These are phyloP conservation scores for Lactifluus volemus DNA, from an alignment of 768 basidiomycete species.

Conservation along the genomic window DNA sequence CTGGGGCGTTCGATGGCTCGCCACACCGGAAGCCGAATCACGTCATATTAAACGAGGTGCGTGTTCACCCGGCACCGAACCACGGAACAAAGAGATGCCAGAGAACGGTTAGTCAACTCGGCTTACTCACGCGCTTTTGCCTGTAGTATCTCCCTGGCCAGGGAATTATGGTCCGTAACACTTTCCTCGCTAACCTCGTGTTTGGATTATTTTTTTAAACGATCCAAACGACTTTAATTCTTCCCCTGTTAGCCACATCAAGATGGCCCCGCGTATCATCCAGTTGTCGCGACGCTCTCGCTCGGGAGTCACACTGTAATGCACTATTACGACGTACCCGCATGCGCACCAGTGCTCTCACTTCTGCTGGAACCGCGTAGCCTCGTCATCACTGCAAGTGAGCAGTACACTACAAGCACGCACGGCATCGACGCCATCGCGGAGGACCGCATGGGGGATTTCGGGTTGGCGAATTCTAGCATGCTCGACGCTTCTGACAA, in stretches of 20 bases:
- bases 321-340: conserved; percentile 68
- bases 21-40: conserved; percentile 75
- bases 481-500: conserved; percentile 41
- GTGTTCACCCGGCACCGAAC: conserved; percentile 11
- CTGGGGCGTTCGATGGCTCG: conserved; percentile 53
- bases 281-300: conserved; percentile 86
- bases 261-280: conserved; percentile 83
- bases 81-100: background rate
- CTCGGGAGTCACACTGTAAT: conserved; percentile 78
- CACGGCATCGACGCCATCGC: conserved; percentile 68
- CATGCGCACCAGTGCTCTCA: conserved; percentile 56
- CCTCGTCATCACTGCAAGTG: conserved; percentile 62
- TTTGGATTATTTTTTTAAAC: too few species aligned
- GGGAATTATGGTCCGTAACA: conserved; percentile 73
- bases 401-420: conserved; percentile 62
- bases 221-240: background rate
- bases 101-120: background rate
- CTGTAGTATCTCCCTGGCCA: conserved; percentile 81
- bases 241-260: conserved; percentile 71
- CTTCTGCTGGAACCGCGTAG: conserved; percentile 81
- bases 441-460: conserved; percentile 36
- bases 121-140: background rate
- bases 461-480: conserved; percentile 48
- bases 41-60: conserved; percentile 79
- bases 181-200: background rate